These are phyloP conservation scores for Neospora caninum DNA, from an alignment of 169 alveolate species.

Conservation along the genomic window DNA sequence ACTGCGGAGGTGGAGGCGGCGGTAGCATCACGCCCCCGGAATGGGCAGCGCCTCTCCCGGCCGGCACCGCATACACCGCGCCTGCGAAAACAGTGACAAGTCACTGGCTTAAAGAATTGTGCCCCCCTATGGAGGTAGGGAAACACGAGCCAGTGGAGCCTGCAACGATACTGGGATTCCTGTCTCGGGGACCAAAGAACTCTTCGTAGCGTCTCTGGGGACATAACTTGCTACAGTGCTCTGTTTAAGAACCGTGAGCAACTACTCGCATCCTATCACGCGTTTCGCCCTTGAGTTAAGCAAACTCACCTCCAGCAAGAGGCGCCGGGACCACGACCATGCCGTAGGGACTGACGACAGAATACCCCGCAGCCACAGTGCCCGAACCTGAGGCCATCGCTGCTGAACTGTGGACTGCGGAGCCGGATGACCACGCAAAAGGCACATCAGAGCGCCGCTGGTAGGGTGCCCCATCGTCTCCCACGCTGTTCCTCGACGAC, in stretches of 20 bases:
- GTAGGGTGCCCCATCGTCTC: not conserved
- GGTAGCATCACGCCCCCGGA: constrained; percentile 1
- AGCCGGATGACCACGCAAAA: not conserved
- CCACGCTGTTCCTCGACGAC: not conserved
- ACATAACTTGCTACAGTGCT: too few species aligned
- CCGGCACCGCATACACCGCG: not conserved
- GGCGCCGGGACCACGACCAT: constrained; percentile 23
- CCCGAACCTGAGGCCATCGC: not conserved
- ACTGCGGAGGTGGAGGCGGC: constrained; percentile 23
- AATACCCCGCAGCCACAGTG: not conserved
- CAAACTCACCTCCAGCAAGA: constrained; percentile 19
- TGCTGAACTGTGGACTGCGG: not conserved
- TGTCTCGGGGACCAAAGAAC: too few species aligned
- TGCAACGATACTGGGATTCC: too few species aligned
- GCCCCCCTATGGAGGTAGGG: too few species aligned
- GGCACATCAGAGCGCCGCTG: not conserved
- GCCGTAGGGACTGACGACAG: constrained; percentile 26
- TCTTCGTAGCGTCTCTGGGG: too few species aligned
- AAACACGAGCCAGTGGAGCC: too few species aligned
- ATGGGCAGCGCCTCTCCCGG: not conserved
- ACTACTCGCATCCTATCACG: too few species aligned
- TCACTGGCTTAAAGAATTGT: too few species aligned
- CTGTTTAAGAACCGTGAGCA: too few species aligned
- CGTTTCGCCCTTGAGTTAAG: not conserved
- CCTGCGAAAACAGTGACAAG: not conserved